Evolutionary conservation across 148 eudicot genomes (phyloP).

Genomic region (Rheum nobile): DNA sequence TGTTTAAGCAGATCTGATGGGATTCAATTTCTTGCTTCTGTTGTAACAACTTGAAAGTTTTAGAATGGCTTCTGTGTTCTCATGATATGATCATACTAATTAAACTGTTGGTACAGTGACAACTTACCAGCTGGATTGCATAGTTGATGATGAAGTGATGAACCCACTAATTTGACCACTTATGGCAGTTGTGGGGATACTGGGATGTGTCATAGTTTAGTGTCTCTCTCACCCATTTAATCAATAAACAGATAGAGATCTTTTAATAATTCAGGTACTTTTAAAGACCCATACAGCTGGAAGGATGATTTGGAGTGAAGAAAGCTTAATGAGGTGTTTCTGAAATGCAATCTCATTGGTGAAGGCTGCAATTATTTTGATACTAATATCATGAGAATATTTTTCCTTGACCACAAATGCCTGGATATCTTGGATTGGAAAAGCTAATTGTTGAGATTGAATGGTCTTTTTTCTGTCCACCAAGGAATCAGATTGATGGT

Average conservation of each 20-base stretch:
- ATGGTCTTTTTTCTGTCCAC: neutral
- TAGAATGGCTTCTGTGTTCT: neutral
- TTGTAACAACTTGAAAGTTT: neutral
- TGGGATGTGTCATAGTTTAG: neutral
- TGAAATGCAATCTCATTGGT: neutral
- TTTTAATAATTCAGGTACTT: constrained; percentile 10
- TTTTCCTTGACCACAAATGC: neutral
- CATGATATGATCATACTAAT: neutral
- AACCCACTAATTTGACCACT: too few relatives aligned
- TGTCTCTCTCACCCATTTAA: constrained; percentile 3
- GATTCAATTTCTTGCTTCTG: neutral
- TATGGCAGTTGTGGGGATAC: neutral
- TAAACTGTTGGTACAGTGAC: neutral
- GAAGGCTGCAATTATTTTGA: constrained; percentile 5
- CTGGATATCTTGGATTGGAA: neutral
- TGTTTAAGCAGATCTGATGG: neutral
- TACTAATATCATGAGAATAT: constrained; percentile 2
- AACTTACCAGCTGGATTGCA: constrained; percentile 5
- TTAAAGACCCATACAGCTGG: constrained; percentile 8
- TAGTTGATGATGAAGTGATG: constrained; percentile 1
- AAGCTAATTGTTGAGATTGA: neutral
- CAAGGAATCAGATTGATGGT: constrained; percentile 3
- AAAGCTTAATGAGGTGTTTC: neutral
- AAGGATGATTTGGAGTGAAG: neutral
- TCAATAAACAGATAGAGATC: neutral